A percentile compares a stretch with the other conserved stretches of the same genome.
Evolutionary conservation across 179 eudicot genomes (phyloP).

Genomic region (Beta corolliflora): DNA sequence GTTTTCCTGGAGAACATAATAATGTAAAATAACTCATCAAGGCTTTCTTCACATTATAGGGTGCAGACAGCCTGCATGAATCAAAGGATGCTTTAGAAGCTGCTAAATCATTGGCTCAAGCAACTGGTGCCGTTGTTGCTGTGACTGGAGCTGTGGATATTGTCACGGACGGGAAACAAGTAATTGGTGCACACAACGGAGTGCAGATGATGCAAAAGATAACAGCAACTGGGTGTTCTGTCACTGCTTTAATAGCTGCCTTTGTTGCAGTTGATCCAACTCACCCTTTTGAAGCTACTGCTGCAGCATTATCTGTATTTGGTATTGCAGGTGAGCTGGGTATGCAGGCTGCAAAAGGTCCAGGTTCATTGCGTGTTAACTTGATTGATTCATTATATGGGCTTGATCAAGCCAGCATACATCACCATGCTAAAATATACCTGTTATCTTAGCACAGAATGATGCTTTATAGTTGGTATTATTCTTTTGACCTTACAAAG

Average conservation of each 20-base stretch:
- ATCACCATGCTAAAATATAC: constrained; percentile 41
- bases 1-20: background rate
- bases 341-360: constrained; percentile 69
- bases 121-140: constrained; percentile 64
- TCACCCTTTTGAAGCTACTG: constrained; percentile 76
- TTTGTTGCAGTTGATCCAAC: constrained; percentile 69
- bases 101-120: constrained; percentile 71
- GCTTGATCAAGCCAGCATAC: constrained; percentile 58
- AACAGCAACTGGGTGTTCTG: constrained; percentile 94
- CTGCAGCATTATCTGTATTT: constrained; percentile 73
- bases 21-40: background rate
- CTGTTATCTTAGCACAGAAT: constrained; percentile 5
- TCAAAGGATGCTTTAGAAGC: constrained; percentile 83
- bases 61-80: constrained; percentile 71
- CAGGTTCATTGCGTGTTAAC: constrained; percentile 76
- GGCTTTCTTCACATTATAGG: constrained; percentile 41
- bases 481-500: background rate
- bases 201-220: constrained; percentile 82
- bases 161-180: constrained; percentile 73
- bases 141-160: constrained; percentile 84
- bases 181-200: constrained; percentile 69
- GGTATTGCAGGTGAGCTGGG: constrained; percentile 85
- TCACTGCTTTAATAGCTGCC: constrained; percentile 85
- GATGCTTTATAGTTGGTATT: constrained; percentile 19
- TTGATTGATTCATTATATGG: constrained; percentile 74